Evolutionary conservation across 2,329 filamentous ascomycete genomes (phyloP), one percentile per base, ranked within the genome.

Genomic region (Phyllosticta paracitricarpa): DNA sequence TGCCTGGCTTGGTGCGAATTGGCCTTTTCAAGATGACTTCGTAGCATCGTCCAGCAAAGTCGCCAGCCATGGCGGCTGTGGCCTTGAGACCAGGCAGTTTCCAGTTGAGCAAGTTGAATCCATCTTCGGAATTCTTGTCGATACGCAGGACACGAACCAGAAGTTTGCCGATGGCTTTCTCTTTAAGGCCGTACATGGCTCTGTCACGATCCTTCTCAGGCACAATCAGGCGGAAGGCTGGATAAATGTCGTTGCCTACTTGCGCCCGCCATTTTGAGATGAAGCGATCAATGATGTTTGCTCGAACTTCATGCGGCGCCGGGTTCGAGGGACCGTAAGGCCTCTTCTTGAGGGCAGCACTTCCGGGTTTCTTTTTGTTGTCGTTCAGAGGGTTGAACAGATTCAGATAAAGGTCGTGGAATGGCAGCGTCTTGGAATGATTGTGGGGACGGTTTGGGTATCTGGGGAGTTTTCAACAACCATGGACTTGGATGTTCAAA

Each of bases 121-220:
- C 93, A 76, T 97, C 93, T 65, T 96, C 90, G 0, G 91, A 95
- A 68, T 92, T 87, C 68, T 88, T 89, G 76, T 92, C 88, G 68
- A 99, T 96, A 70, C 92, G 93, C 80, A 96, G 88, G 51, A 96
- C 82, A 71, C 91, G 93, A 62, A 97, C 89, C n/a, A 97, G 79
- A 22, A 97, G 77, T 71, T 91, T 96, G 9, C 88, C 93, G 63
- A 99, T 91, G 4, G 87, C 84, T 71, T 88, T 92, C 77, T 99
- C 94, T 71, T 97, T 97, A 51, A 99, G 79, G 0, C 93, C 91
- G 69, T 97, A 99, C 79, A 96, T 91, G 19, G 89, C 88, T 56
- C 94, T 84, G 69, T 97, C 91, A 51, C 91, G 85, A 70, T 99
- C 94, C 71, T 96, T 95, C 68, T 95, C 91, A 0, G 93, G 92